Percentiles rank a stretch among this genome's conserved stretches.
These are phyloP conservation scores for Nemania sp. DNA, from an alignment of 2,329 filamentous ascomycete species.

Conservation along the genomic window DNA sequence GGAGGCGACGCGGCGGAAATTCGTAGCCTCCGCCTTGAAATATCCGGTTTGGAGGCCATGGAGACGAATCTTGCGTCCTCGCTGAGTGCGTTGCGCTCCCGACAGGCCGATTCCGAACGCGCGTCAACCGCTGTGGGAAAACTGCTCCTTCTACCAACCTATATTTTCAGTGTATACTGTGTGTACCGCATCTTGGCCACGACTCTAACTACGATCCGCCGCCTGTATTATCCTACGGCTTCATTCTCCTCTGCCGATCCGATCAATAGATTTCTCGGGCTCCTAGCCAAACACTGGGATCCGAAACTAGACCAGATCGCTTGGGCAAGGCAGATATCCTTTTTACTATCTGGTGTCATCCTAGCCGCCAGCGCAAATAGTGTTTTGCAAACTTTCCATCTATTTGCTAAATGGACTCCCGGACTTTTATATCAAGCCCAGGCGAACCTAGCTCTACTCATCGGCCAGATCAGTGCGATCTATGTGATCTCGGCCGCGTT, in stretches of 20 bases:
- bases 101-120: conserved; percentile 66
- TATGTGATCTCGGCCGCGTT: conserved; percentile 83
- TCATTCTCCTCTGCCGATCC: conserved; percentile 75
- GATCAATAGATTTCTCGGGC: conserved; percentile 78
- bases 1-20: conserved; percentile 64
- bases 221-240: conserved; percentile 51
- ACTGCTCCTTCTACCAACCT: conserved; percentile 63
- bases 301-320: conserved; percentile 78
- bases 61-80: conserved; percentile 69
- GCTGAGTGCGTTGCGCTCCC: conserved; percentile 63
- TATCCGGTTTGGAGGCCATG: conserved; percentile 80
- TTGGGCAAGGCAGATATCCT: conserved; percentile 84
- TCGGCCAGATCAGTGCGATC: conserved; percentile 79
- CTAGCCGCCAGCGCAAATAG: conserved; percentile 80
- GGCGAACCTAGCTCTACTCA: conserved; percentile 76
- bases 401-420: conserved; percentile 77
- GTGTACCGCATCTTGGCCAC: conserved; percentile 80
- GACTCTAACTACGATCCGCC: conserved; percentile 66
- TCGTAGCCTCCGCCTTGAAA: conserved; percentile 69
- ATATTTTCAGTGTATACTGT: conserved; percentile 79
- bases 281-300: conserved; percentile 83
- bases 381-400: conserved; percentile 80
- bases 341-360: conserved; percentile 80
- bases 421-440: conserved; percentile 72
- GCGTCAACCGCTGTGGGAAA: conserved; percentile 69